A percentile compares a stretch with the other conserved stretches of the same genome.
phyloP scores from a whole-genome alignment of 2,329 filamentous ascomycete genomes.

The Aspergillus fischeri region DNA sequence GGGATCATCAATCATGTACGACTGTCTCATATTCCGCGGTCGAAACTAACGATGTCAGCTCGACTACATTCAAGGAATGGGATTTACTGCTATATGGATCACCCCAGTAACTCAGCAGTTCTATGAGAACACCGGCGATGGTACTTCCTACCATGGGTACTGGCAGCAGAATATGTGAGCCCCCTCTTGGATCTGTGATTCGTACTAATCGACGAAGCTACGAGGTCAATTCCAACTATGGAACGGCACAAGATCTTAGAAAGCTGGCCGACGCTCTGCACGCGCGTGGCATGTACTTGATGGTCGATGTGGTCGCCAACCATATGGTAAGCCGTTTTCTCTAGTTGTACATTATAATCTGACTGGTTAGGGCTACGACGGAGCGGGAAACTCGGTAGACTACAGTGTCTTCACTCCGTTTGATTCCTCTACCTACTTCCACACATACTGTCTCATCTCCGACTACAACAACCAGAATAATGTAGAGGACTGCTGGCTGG shows the following conservation, averaged over 20 bases:
- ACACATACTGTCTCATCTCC: conserved; percentile 51
- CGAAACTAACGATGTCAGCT: conserved; percentile 23
- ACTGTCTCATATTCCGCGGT: background rate
- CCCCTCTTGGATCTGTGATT: no score
- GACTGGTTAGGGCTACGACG: conserved; percentile 38
- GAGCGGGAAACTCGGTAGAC: conserved; percentile 45
- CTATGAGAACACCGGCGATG: conserved; percentile 29
- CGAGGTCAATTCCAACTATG: conserved; percentile 55
- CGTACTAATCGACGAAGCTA: conserved; percentile 24
- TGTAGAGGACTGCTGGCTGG: conserved; percentile 49
- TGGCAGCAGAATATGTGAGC: conserved; percentile 44
- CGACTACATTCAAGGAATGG: conserved; percentile 46
- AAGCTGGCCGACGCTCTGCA: conserved; percentile 55
- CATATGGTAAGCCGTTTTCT: conserved; percentile 39
- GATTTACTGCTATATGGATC: conserved; percentile 47
- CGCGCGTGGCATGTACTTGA: conserved; percentile 54
- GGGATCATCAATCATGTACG: conserved; percentile 37
- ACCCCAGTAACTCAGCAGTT: conserved; percentile 40
- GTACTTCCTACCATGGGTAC: conserved; percentile 45
- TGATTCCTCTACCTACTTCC: conserved; percentile 55
- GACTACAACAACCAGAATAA: conserved; percentile 50
- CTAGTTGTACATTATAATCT: background rate
- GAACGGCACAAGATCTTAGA: conserved; percentile 56
- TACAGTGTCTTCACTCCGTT: conserved; percentile 52
- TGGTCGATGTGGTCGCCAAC: conserved; percentile 59